These are phyloP conservation scores for Guyanaporus albipodus DNA, from an alignment of 768 basidiomycete species.

Conservation along the genomic window DNA sequence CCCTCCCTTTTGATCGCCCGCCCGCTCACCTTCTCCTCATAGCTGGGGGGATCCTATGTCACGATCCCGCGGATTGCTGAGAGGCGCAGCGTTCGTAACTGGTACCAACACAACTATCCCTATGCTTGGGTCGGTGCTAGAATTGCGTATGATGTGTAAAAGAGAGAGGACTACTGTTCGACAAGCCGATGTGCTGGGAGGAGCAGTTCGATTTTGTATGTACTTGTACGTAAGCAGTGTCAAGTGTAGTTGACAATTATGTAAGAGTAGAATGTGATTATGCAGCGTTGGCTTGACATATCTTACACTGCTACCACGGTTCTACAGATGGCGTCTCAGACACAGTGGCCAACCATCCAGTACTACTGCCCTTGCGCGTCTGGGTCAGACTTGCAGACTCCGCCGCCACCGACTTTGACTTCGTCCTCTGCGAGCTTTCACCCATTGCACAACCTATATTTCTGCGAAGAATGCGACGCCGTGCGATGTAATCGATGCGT, in stretches of 20 bases:
- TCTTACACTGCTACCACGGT: background rate
- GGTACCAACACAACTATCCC: slow-evolving; percentile 88
- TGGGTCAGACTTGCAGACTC: slow-evolving; percentile 35
- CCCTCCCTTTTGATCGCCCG: background rate
- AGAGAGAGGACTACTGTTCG: background rate
- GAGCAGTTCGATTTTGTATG: background rate
- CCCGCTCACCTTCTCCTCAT: slow-evolving; percentile 1
- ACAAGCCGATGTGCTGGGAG: slow-evolving; percentile 9
- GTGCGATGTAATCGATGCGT: slow-evolving; percentile 93
- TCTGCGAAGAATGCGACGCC: slow-evolving; percentile 98
- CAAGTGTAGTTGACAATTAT: slow-evolving; percentile 1
- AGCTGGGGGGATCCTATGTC: slow-evolving; percentile 90
- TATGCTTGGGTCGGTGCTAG: slow-evolving; percentile 85
- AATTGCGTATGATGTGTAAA: slow-evolving; percentile 50
- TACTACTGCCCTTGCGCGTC: slow-evolving; percentile 80
- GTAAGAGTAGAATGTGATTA: slow-evolving; percentile 4
- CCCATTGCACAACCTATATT: slow-evolving; percentile 81
- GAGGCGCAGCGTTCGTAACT: slow-evolving; percentile 78
- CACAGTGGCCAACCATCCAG: slow-evolving; percentile 44
- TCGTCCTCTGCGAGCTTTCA: slow-evolving; percentile 84
- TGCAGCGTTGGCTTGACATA: no score
- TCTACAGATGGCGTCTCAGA: slow-evolving; percentile 15
- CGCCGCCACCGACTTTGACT: slow-evolving; percentile 70
- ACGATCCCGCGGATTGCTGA: slow-evolving; percentile 81
- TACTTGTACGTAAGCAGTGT: no score